These are phyloP conservation scores for Exserohilum turcica DNA, from an alignment of 2,329 filamentous ascomycete species.

Conservation along the genomic window DNA sequence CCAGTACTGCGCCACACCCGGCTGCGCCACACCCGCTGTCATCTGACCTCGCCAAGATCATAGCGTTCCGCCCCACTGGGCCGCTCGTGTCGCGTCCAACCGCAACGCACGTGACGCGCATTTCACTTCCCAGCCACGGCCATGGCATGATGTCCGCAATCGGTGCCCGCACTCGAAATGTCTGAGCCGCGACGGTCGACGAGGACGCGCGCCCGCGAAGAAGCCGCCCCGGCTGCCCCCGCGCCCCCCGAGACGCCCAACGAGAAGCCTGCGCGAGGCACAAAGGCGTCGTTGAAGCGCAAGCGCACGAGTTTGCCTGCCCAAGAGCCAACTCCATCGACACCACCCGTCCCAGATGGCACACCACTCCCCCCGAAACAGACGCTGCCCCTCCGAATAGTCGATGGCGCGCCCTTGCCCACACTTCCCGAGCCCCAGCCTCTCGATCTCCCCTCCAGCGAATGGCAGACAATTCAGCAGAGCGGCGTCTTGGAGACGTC, in stretches of 20 bases:
- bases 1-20: too few species aligned
- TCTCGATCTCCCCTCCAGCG: conserved; percentile 64
- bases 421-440: conserved; percentile 71
- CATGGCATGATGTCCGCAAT: conserved; percentile 3
- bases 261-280: conserved; percentile 26
- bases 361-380: conserved; percentile 20
- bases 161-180: conserved; percentile 25
- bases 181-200: conserved; percentile 46
- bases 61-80: conserved; percentile 3
- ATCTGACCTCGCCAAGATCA: too few species aligned
- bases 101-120: background rate
- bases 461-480: conserved; percentile 76
- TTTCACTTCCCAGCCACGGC: background rate
- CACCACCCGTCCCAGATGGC: conserved; percentile 27
- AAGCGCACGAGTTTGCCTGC: conserved; percentile 33
- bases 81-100: conserved; percentile 6
- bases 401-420: conserved; percentile 70
- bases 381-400: conserved; percentile 65
- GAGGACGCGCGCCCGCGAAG: conserved; percentile 43
- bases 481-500: conserved; percentile 78
- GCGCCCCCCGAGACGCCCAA: conserved; percentile 34
- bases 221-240: conserved; percentile 31
- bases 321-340: conserved; percentile 35
- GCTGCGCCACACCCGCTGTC: too few species aligned
- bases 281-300: conserved; percentile 42